Evolutionary conservation across 441 rosid species (phyloP).

Genomic region (Macaranga tanarius): DNA sequence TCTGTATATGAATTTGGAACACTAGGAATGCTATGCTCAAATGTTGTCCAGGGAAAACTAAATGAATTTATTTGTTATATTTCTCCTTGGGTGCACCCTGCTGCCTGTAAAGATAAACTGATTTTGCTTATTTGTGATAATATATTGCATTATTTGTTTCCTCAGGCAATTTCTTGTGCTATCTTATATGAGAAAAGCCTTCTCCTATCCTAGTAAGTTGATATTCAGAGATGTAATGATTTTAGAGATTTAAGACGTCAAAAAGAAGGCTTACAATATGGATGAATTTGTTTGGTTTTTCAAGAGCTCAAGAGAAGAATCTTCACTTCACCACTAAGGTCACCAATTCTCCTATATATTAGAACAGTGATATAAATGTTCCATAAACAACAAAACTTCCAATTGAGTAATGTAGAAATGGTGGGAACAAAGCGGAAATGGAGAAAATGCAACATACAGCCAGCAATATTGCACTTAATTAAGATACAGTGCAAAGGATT

Average conservation of each 20-base stretch:
- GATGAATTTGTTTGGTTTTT: constrained; percentile 40
- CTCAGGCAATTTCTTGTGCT: not conserved
- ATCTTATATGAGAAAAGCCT: not conserved
- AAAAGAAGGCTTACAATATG: constrained; percentile 38
- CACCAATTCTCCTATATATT: constrained; percentile 47
- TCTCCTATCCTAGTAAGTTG: not conserved
- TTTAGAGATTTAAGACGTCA: not conserved
- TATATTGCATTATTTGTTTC: not conserved
- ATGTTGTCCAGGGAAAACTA: not conserved
- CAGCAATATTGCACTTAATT: not conserved
- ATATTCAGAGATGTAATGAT: not conserved
- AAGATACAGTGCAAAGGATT: not conserved
- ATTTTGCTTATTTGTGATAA: not conserved
- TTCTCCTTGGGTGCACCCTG: not conserved
- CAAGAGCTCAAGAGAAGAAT: constrained; percentile 49
- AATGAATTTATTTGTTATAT: not conserved
- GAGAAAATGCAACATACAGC: constrained; percentile 1
- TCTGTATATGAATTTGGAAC: not conserved
- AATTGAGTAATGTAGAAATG: not conserved
- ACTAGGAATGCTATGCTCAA: not conserved
- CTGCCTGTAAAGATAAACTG: not conserved
- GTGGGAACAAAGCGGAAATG: too few species aligned
- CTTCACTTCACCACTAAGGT: constrained; percentile 44
- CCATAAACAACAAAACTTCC: not conserved
- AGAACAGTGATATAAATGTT: constrained; percentile 6